Percentiles rank a stretch among this genome's conserved stretches.
Evolutionary conservation across 176 grass and related monocot genomes (phyloP).

Genomic region (Ampelocalamus luodianensis): DNA sequence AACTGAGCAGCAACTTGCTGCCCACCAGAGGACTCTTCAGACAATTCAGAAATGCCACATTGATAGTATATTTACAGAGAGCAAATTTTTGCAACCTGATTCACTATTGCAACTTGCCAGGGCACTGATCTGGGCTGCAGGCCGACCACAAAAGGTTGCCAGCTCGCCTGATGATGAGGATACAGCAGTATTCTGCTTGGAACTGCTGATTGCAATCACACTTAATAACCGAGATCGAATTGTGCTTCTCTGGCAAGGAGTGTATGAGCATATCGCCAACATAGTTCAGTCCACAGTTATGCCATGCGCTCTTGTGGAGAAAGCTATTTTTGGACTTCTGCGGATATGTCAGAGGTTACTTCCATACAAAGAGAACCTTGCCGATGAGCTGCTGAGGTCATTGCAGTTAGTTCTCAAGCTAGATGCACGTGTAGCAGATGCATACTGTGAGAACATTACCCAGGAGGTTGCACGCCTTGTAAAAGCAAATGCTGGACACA

Average conservation of each 20-base stretch:
- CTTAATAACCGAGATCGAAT: conserved; percentile 94
- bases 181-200: conserved; percentile 96
- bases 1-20: conserved; percentile 95
- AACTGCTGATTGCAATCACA: conserved; percentile 93
- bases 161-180: conserved; percentile 92
- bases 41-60: conserved; percentile 97
- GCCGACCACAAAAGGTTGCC: conserved; percentile 80
- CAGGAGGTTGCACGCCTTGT: conserved; percentile 85
- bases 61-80: conserved; percentile 93
- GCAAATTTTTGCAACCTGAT: conserved; percentile 90
- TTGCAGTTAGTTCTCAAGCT: conserved; percentile 95
- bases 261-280: conserved; percentile 94
- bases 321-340: conserved; percentile 96
- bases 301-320: conserved; percentile 94
- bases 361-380: conserved; percentile 96
- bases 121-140: conserved; percentile 92
- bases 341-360: conserved; percentile 95
- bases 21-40: conserved; percentile 94
- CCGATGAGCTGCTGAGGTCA: conserved; percentile 86
- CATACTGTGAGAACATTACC: conserved; percentile 94
- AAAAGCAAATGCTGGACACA: conserved; percentile 81
- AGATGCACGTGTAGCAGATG: conserved; percentile 91
- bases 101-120: conserved; percentile 89
- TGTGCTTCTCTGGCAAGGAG: conserved; percentile 91
- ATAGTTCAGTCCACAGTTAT: conserved; percentile 94